These are phyloP conservation scores for Ottelia alismoides DNA, from an alignment of 106 monocot species.

Conservation along the genomic window DNA sequence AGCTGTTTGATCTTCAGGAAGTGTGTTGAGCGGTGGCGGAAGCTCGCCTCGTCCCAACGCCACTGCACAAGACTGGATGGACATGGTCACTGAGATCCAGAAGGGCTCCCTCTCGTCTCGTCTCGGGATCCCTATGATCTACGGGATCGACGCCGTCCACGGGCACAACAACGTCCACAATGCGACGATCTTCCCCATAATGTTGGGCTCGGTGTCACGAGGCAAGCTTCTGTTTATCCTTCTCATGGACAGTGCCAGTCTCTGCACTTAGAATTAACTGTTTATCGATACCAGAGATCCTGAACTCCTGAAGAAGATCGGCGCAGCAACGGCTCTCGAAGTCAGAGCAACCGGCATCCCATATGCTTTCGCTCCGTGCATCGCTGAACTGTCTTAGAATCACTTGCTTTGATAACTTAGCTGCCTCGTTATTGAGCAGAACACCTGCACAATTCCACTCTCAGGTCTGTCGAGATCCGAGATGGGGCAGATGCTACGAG, in stretches of 20 bases:
- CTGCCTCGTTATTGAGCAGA: too few species aligned
- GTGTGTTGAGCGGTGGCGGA: constrained; percentile 19
- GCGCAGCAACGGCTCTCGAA: constrained; percentile 20
- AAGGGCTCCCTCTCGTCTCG: constrained; percentile 10
- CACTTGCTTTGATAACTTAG: background rate
- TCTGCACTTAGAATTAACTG: too few species aligned
- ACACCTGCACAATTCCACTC: background rate
- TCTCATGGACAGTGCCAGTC: too few species aligned
- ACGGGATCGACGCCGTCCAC: constrained; percentile 22
- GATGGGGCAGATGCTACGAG: constrained; percentile 22
- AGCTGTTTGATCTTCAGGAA: constrained; percentile 7
- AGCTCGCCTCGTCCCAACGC: constrained; percentile 10
- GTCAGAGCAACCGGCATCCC: constrained; percentile 16
- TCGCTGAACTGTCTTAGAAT: constrained; percentile 6
- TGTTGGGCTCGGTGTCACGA: constrained; percentile 19
- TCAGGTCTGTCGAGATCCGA: constrained; percentile 23
- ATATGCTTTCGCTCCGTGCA: constrained; percentile 17
- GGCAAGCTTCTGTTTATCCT: constrained; percentile 1
- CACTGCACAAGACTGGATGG: constrained; percentile 8
- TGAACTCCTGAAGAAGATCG: constrained; percentile 14
- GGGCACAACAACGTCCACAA: constrained; percentile 19
- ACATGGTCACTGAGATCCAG: constrained; percentile 14
- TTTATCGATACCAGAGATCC: constrained; percentile 9
- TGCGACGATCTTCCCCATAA: constrained; percentile 25
- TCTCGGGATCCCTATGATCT: constrained; percentile 21